These are phyloP conservation scores for Penicillium paradoxum DNA, from an alignment of 495 filamentous ascomycete species.

Conservation along the genomic window DNA sequence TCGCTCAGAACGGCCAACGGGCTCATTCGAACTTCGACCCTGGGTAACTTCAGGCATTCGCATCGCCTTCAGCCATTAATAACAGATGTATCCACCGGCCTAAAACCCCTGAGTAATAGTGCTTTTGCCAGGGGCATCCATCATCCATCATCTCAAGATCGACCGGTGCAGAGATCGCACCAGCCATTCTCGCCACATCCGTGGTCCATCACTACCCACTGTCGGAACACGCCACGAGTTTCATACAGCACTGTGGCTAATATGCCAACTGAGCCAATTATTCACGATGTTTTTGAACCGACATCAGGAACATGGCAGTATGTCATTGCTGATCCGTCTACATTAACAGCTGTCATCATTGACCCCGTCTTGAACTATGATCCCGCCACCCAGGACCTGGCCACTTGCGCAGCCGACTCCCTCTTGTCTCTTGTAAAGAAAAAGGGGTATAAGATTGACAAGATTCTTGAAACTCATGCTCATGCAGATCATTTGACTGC, in stretches of 20 bases:
- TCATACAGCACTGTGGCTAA: constrained; percentile 7
- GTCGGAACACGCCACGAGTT: neutral
- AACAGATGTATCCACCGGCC: neutral
- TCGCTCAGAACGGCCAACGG: neutral
- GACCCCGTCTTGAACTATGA: constrained; percentile 58
- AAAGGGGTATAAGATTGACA: constrained; percentile 42
- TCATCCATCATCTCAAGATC: neutral
- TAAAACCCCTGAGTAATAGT: neutral
- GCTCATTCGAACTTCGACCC: neutral
- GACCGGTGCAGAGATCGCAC: neutral
- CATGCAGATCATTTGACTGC: constrained; percentile 63
- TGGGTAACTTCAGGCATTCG: neutral
- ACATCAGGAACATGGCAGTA: constrained; percentile 57
- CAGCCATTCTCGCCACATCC: neutral
- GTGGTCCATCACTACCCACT: neutral
- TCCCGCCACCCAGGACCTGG: constrained; percentile 39
- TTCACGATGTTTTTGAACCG: constrained; percentile 41
- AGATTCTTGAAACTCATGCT: constrained; percentile 55
- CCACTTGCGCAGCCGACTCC: constrained; percentile 44
- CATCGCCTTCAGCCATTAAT: neutral
- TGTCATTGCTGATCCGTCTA: constrained; percentile 49
- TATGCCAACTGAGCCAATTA: constrained; percentile 24
- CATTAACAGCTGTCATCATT: constrained; percentile 47
- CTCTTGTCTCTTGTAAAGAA: constrained; percentile 38
- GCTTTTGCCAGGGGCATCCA: neutral